Evolutionary conservation across 2,329 filamentous ascomycete species (phyloP), one percentile per base, ranked within the genome.

Genomic region (Dissoconium aciculare): DNA sequence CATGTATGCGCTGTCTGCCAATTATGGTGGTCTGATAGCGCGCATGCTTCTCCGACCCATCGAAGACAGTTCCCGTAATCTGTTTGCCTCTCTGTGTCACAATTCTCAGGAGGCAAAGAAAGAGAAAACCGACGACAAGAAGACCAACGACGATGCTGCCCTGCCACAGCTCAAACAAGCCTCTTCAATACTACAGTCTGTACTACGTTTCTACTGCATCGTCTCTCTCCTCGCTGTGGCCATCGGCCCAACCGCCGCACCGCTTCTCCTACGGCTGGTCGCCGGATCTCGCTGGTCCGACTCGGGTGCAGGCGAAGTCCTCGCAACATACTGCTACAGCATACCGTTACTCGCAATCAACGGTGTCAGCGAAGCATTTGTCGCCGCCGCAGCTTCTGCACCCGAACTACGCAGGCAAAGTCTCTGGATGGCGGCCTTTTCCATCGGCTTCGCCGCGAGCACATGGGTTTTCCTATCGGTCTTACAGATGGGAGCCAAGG

Each of bases 341-440:
- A 81, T 98, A 36, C 89, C 89, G 0, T 73, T 95, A 15, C 67
- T 95, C 3, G 89, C 87, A 3, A 60, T 92, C 45, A 98, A 98
- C 49, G 89, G 89, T 30, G 71, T 95, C 13, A 73, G 78, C 2
- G 89, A 98, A 57, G 82, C 84, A 0, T 95, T 98, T 46, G 85
- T 95, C 11, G 77, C 85, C 1, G 83, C 82, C 2, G 81, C 91
- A 1, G 85, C 87, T 1, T 76, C 70, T 0, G 69, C 82, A 39
- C 56, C 65, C 3, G 69, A 95, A 42, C 69, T 98, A 3, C 73
- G 82, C 39, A 56, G 52, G 3, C 89, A 98, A 53, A 82, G 79
- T 1, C 52, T 72, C 4, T 89, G 76, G 74, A 95, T 98, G 87
- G 68, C 70, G 3, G 65, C 59, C 2, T 94, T 92, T 52, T 92